Evolutionary conservation across 805 yeast species (phyloP), one percentile per base, ranked within the genome.

Genomic region (Yamadazyma kitorensis): DNA sequence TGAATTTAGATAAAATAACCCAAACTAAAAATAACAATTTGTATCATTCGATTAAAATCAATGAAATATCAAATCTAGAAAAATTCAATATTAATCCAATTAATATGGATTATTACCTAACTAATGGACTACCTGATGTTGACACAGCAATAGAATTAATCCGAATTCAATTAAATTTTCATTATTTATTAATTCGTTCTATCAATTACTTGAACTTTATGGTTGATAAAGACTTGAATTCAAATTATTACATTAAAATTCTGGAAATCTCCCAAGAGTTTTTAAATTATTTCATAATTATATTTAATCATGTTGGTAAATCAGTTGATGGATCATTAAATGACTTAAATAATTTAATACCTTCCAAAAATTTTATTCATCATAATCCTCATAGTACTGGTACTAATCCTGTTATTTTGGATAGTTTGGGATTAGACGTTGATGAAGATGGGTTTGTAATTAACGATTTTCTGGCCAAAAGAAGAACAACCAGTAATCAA

Each of bases 391-490:
- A 43, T 29, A 40, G 45, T 18, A 43, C 44, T 2, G 48, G 48
- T 15, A 43, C 48, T 4, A 43, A 43, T 22, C 48, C 52, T 7
- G 44, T 53, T 6, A 55, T 60, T n/a, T 54, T 61, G 53, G 62
- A 57, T 29, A 57, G 61, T 38, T 51, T 62, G 31, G 69, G 66
- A 6, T 40, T 65, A 18, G 70, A 64, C 44, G 59, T 63, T 13
- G 70, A 68, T 38, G 71, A 67, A 29, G 72, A 66, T 41, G 73
- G 73, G 16, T 64, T 64, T 45, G 65, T 67, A 5, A 64, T 66
- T 11, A 67, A 67, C 39, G 72, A 66, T 47, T 66, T 65, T 41
- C 59, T 64, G 6, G 68, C 58, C 3, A 65, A 64, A 43, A 47
- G 69, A 33, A 51, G 63, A 30, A 54, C 51, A 37, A 30, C 41